Conservation (phyloP, 306 rosid genomes). For the Corylus heterophylla region DNA sequence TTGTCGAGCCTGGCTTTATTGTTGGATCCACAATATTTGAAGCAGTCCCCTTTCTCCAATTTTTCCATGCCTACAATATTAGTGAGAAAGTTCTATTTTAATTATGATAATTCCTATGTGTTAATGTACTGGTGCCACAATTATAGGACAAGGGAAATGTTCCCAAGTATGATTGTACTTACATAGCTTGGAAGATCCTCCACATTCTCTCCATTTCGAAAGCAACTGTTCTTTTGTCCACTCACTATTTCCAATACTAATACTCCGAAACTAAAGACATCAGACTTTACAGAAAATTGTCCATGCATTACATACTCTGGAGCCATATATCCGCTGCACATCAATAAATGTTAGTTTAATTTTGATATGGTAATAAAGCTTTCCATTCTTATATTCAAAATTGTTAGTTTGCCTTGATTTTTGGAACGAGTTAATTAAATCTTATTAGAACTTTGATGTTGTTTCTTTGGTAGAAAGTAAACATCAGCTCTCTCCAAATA, state of each 20-base stretch:
- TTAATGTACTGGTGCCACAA: too few relatives aligned
- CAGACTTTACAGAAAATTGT: constrained; percentile 3
- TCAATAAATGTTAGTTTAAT: neutral
- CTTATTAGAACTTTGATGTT: neutral
- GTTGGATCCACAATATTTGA: too few relatives aligned
- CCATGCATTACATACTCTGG: constrained; percentile 18
- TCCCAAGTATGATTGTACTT: neutral
- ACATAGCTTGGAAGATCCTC: constrained; percentile 37
- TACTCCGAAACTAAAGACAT: constrained; percentile 4
- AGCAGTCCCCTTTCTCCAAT: too few relatives aligned
- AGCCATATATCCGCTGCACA: constrained; percentile 12
- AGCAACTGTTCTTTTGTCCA: constrained; percentile 9
- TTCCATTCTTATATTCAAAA: too few relatives aligned
- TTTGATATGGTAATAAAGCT: neutral
- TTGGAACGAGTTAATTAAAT: neutral
- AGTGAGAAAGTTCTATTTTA: too few relatives aligned
- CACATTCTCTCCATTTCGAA: constrained; percentile 14
- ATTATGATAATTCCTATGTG: too few relatives aligned
- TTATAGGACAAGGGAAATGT: too few relatives aligned
- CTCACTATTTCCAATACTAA: constrained; percentile 3
- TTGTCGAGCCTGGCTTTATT: too few relatives aligned
- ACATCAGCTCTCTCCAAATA: neutral
- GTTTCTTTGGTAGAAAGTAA: neutral
- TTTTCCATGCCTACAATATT: too few relatives aligned
- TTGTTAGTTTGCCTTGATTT: neutral